Evolutionary conservation across 495 filamentous ascomycete species (phyloP).

Genomic region (Annulohypoxylon nitens): DNA sequence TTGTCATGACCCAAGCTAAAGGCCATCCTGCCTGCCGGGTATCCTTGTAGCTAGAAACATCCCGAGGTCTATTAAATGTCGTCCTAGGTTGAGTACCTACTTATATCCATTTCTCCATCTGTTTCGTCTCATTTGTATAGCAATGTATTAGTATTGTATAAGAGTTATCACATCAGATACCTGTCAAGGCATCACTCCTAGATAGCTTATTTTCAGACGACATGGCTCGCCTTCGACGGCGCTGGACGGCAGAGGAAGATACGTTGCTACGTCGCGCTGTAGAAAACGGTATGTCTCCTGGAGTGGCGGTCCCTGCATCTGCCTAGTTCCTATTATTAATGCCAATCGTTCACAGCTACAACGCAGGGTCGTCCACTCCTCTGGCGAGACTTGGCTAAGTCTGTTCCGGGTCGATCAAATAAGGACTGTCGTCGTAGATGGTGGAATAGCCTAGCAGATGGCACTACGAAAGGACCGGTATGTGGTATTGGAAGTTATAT

Average conservation of each 20-base stretch:
- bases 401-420: constrained; percentile 39
- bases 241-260: constrained; percentile 15
- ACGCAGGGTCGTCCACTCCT: constrained; percentile 10
- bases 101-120: background rate
- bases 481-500: background rate
- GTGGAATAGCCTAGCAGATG: constrained; percentile 57
- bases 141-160: background rate
- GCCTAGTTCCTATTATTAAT: background rate
- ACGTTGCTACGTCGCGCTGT: constrained; percentile 3
- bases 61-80: background rate
- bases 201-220: background rate
- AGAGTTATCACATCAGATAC: background rate
- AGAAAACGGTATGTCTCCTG: background rate
- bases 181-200: background rate
- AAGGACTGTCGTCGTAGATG: constrained; percentile 61
- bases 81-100: background rate
- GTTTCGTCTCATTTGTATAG: background rate
- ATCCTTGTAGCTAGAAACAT: background rate
- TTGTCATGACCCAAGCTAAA: background rate
- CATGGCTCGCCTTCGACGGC: constrained; percentile 15
- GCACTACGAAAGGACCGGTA: constrained; percentile 56
- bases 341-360: background rate
- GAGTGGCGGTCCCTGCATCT: background rate
- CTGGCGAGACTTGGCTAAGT: constrained; percentile 17
- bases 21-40: background rate